Base-by-base conservation (phyloP, 169 alveolate species). In the Toxoplasma gondii region DNA sequence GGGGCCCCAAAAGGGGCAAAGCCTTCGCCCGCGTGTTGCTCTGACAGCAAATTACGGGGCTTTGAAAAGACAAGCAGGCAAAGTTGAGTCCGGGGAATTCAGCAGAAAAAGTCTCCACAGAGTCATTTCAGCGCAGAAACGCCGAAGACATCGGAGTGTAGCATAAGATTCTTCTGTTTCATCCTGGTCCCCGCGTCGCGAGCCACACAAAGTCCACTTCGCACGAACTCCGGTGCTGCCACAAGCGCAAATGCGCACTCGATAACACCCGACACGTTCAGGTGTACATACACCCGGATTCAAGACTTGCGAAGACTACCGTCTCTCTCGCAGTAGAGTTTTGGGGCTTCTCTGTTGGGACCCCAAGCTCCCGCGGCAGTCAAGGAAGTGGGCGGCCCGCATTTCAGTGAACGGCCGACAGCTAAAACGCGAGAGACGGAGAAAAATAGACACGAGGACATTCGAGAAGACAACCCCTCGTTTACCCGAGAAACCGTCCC, bases 121-220 rank as follows among this genome's bases (percentile, higher is more conserved):
- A 10, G 22, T 36, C 39, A 12, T 78, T 27, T 19, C 44, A 36
- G 49, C 86, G 86, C 2, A 19, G 44, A 9, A 19, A 45, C 86
- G 49, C 86, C 86, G 24, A 78, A 38, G 45, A 38, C 39, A n/a
- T 78, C 45, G 86, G 86, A 78, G 86, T 78, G 86, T 78, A 78
- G 86, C 86, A 78, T 78, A 78, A 78, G 86, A 78, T 78, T 78
- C n/a, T 78, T 38, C 1, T 78, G 86, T 78, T 38, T 78, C 86
- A 78, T 78, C 86, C 39, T 78, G 39, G 31, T 31, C 45, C 86
- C 45, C 39, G 34, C 39, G 38, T 9, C 2, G 34, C 82, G 5
- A 2, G 16, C 5, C 82, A 29, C 82, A 69, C 17, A 17, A 12
- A 4, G 58, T 49, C 58, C 58, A 49, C 58, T 49, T 49, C 58